phyloP scores from a whole-genome alignment of 495 filamentous ascomycete genomes.

The Aspergillus olivimuriae region DNA sequence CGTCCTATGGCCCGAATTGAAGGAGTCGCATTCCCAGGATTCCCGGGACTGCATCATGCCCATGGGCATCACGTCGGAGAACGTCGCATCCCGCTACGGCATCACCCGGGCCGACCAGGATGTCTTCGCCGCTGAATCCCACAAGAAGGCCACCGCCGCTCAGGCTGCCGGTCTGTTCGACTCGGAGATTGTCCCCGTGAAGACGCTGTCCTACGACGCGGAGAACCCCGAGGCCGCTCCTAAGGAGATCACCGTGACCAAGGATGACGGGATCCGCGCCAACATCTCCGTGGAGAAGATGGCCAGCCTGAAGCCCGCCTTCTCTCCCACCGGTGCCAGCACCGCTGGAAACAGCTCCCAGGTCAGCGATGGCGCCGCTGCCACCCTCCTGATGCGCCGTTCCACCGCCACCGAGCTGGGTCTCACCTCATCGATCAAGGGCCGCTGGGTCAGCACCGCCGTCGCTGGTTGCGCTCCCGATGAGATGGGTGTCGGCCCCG shows the following conservation, averaged over 20 bases:
- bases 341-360: slow-evolving; percentile 87
- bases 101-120: slow-evolving; percentile 75
- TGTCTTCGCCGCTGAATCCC: slow-evolving; percentile 67
- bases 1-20: slow-evolving; percentile 69
- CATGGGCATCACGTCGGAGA: slow-evolving; percentile 92
- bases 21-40: slow-evolving; percentile 56
- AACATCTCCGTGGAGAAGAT: slow-evolving; percentile 62
- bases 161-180: slow-evolving; percentile 64
- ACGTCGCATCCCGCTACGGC: slow-evolving; percentile 73
- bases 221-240: slow-evolving; percentile 56
- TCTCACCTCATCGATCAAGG: slow-evolving; percentile 60
- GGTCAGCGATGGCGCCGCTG: slow-evolving; percentile 82
- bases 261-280: slow-evolving; percentile 77
- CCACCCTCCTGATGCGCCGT: slow-evolving; percentile 75
- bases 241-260: slow-evolving; percentile 53
- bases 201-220: slow-evolving; percentile 49
- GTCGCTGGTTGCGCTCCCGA: slow-evolving; percentile 75
- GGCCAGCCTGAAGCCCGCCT: slow-evolving; percentile 76
- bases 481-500: slow-evolving; percentile 91
- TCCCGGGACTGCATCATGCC: slow-evolving; percentile 84
- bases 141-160: slow-evolving; percentile 63
- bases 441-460: slow-evolving; percentile 67
- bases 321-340: slow-evolving; percentile 61
- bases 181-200: slow-evolving; percentile 70
- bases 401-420: slow-evolving; percentile 73